phyloP scores from a whole-genome alignment of 2,329 filamentous ascomycete species.

The Diplodia mutila region DNA sequence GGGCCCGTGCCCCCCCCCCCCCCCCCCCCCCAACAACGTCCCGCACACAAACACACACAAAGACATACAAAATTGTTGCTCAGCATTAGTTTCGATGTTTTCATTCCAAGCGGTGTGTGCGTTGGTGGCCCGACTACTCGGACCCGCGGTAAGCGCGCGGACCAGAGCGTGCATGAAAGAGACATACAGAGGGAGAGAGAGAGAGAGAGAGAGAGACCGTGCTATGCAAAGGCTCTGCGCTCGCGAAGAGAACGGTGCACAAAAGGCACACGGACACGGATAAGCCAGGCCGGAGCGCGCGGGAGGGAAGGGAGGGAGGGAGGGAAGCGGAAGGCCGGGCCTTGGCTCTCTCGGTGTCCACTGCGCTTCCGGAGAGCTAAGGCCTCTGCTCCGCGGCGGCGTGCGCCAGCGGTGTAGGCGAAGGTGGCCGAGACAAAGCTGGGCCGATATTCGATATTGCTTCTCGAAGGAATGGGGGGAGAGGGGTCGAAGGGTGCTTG shows the following conservation, averaged over 20 bases:
- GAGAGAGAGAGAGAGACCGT: background rate
- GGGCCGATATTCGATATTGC: constrained; percentile 21
- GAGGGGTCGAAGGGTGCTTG: constrained; percentile 12
- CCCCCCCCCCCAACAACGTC: background rate
- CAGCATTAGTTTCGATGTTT: background rate
- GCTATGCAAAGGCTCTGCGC: background rate
- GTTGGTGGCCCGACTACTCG: background rate
- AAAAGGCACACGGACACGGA: background rate
- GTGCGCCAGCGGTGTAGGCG: constrained; percentile 6
- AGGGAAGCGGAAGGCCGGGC: background rate
- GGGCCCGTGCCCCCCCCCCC: too few species aligned
- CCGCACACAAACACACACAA: background rate
- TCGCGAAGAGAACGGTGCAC: background rate
- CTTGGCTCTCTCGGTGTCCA: background rate
- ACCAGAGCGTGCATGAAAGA: background rate
- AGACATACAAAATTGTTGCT: background rate
- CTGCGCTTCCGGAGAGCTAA: too few species aligned
- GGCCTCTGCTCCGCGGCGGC: background rate
- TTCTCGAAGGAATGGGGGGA: constrained; percentile 17
- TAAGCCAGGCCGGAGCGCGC: background rate
- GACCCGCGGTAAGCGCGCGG: background rate
- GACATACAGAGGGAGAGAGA: background rate
- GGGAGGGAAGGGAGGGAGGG: constrained; percentile 17
- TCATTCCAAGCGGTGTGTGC: background rate
- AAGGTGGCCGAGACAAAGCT: background rate